Conservation (phyloP, 2,329 filamentous ascomycete species). For the Corynespora cassiicola region DNA sequence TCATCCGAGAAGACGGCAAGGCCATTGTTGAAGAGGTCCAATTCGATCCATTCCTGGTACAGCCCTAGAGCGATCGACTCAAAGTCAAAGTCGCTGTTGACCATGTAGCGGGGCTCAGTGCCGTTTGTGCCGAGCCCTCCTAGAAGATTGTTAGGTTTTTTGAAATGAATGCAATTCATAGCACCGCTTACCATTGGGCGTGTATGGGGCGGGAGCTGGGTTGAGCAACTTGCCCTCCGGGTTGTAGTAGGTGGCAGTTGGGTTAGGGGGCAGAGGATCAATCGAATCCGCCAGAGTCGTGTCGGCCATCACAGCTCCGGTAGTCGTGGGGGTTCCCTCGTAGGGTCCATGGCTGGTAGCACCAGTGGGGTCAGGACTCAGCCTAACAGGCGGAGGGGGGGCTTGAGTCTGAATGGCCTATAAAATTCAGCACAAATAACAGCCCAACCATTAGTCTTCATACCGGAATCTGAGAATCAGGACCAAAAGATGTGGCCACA, state of each 20-base stretch:
- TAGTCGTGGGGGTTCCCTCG: slow-evolving; percentile 70
- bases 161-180: background rate
- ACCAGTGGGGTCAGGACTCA: slow-evolving; percentile 59
- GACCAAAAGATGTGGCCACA: slow-evolving; percentile 51
- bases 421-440: no score
- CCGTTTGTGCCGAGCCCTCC: slow-evolving; percentile 80
- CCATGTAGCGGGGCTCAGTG: slow-evolving; percentile 75
- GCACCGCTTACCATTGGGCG: slow-evolving; percentile 64
- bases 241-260: slow-evolving; percentile 72
- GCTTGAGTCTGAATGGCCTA: slow-evolving; percentile 27
- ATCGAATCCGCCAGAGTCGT: slow-evolving; percentile 65
- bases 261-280: slow-evolving; percentile 62
- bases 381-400: slow-evolving; percentile 40
- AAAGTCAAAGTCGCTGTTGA: slow-evolving; percentile 83
- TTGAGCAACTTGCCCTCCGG: slow-evolving; percentile 72
- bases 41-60: slow-evolving; percentile 85
- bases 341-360: slow-evolving; percentile 73
- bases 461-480: slow-evolving; percentile 51
- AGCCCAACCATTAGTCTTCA: slow-evolving; percentile 35
- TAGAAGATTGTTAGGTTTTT: slow-evolving; percentile 2
- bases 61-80: slow-evolving; percentile 76
- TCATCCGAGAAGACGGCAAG: slow-evolving; percentile 71
- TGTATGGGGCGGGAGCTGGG: slow-evolving; percentile 74
- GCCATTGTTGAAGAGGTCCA: slow-evolving; percentile 82
- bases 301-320: slow-evolving; percentile 68